Percentiles rank a stretch among this genome's conserved stretches.
phyloP scores from a whole-genome alignment of 2,329 filamentous ascomycete genomes.

The Phyllosticta paracitricarpa region DNA sequence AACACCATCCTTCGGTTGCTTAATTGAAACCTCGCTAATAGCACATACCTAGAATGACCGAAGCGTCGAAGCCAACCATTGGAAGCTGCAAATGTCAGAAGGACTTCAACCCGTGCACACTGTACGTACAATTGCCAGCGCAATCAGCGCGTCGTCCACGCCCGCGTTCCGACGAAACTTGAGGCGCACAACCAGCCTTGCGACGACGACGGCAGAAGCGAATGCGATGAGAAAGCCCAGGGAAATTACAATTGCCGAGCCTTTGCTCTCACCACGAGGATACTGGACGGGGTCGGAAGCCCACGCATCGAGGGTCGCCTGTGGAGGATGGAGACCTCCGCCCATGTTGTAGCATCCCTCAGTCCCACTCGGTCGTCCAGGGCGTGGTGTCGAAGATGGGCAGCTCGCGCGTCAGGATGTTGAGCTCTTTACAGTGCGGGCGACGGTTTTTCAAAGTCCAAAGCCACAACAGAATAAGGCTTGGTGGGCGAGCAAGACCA shows the following conservation, averaged over 20 bases:
- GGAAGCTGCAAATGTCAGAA: not conserved
- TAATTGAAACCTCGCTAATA: not conserved
- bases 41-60: not conserved
- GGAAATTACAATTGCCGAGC: not conserved
- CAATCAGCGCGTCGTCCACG: constrained; percentile 2
- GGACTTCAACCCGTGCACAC: not conserved
- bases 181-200: not conserved
- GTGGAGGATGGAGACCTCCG: not conserved
- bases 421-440: not conserved
- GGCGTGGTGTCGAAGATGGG: not conserved
- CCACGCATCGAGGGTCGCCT: not conserved
- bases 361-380: not conserved
- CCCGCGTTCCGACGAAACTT: not conserved
- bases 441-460: not conserved
- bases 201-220: not conserved
- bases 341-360: not conserved
- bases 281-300: not conserved
- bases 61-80: not conserved
- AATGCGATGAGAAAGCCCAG: not conserved
- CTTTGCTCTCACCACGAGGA: not conserved
- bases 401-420: not conserved
- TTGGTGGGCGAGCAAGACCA: not conserved
- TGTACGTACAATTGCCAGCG: not conserved
- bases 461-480: not conserved
- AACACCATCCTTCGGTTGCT: not conserved